Conservation (phyloP, 1,284 basidiomycete species). For the Schizophyllum amplum region DNA sequence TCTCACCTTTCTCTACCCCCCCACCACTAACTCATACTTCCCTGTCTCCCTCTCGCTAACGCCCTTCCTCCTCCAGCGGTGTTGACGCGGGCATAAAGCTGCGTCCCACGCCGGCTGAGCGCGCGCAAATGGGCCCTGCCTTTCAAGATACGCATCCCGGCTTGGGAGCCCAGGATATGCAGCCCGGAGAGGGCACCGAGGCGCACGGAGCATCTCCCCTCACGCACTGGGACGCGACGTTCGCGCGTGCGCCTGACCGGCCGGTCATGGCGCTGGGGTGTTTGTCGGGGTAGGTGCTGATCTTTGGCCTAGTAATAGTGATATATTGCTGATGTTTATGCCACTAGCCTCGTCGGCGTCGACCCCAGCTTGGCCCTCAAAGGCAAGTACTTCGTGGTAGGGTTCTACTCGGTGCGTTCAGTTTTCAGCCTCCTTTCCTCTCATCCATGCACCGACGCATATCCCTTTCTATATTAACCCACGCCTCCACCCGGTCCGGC, state of each 20-base stretch:
- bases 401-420: constrained; percentile 2
- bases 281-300: constrained; percentile 6
- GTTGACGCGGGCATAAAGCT: constrained; percentile 41
- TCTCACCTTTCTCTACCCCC: neutral
- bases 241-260: constrained; percentile 38
- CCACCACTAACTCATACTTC: neutral
- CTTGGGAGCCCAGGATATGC: no score
- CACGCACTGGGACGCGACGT: constrained; percentile 34
- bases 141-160: constrained; percentile 31
- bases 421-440: neutral
- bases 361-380: no score
- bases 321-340: neutral
- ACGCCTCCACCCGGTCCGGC: no score
- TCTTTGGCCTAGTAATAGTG: constrained; percentile 6
- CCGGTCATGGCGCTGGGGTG: constrained; percentile 31
- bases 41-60: no score
- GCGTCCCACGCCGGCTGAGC: constrained; percentile 34
- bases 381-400: constrained; percentile 23
- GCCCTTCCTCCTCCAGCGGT: constrained; percentile 19
- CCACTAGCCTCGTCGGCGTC: constrained; percentile 21
- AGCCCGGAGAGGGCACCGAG: no score
- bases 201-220: no score
- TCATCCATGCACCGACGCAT: neutral
- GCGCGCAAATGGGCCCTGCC: constrained; percentile 33
- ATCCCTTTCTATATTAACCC: neutral